Base-by-base conservation (phyloP, 495 filamentous ascomycete genomes). In the Penicillium antarcticum region DNA sequence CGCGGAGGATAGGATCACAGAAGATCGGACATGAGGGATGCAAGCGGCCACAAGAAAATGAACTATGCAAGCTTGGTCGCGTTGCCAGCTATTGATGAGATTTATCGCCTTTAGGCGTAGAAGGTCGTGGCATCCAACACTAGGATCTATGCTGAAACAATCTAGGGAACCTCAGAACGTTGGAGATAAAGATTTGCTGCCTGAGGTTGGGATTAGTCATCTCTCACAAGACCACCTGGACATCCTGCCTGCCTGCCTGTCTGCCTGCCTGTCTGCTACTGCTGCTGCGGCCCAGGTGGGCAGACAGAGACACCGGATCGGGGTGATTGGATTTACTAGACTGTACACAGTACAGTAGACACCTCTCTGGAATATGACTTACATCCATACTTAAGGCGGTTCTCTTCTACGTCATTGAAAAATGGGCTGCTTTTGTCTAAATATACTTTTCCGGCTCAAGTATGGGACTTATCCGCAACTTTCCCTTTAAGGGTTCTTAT, bases 1-100 rank as follows among this genome's bases (percentile, higher is more conserved):
- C 16, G 52, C 32, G 48, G 21, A 45, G 39, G 17, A 35, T 40
- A 35, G 23, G 37, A 41, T 48, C 12, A 43, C 57, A 38, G 45
- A 41, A 38, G 38, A 41, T 50, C 32, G 53, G 39, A 59, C 52
- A 59, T 64, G 41, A 24, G 54, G 43, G 54, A 60, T 37, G 41
- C 37, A 58, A 52, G 41, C 59, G 52, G 45, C 33, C 23, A 38
- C 34, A 8, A 31, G 45, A 31, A 13, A 29, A 29, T 9, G 26
- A 9, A 29, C 26, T 29, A 5, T 29, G 26, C 26, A 29, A 29
- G 26, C 26, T 29, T 7, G 26, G 26, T 29, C 26, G 26, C 26
- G 26, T 6, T 29, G 9, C 26, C 26, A 14, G 8, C 21, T n/a
- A 17, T 10, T 24, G 23, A 2, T 32, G 1, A 19, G 36, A 23